Evolutionary conservation across 2,329 filamentous ascomycete genomes (phyloP).

Genomic region (Fusarium scirpi): DNA sequence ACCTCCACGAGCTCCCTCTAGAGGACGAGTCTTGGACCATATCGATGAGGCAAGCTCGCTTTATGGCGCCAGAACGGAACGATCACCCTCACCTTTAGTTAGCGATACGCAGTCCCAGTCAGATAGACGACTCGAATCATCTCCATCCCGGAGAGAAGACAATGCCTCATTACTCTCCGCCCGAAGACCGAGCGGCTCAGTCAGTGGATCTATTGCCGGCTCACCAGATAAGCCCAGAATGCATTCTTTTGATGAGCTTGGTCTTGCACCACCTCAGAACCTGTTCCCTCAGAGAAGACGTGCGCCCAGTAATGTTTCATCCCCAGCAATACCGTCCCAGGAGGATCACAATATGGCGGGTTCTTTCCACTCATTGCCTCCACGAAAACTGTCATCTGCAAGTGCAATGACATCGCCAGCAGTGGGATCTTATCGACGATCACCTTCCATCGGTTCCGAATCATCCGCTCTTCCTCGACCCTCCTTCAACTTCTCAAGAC

Average conservation of each 20-base stretch:
- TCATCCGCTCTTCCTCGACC: constrained; percentile 78
- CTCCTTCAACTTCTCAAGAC: constrained; percentile 93
- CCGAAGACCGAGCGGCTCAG: constrained; percentile 41
- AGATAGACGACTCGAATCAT: constrained; percentile 47
- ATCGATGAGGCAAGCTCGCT: constrained; percentile 56
- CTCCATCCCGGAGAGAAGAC: constrained; percentile 51
- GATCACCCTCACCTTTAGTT: constrained; percentile 67
- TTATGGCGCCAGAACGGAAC: constrained; percentile 68
- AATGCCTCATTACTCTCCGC: constrained; percentile 53
- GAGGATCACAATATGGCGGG: constrained; percentile 72
- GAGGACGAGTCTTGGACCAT: constrained; percentile 55
- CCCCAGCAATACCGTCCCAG: constrained; percentile 74
- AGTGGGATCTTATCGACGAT: constrained; percentile 74
- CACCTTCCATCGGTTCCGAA: constrained; percentile 87
- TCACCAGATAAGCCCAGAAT: constrained; percentile 62
- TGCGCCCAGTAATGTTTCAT: constrained; percentile 71
- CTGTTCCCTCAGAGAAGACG: constrained; percentile 60
- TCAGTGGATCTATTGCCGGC: constrained; percentile 49
- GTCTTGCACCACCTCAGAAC: constrained; percentile 63
- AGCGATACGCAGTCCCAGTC: constrained; percentile 51
- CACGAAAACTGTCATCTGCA: constrained; percentile 82
- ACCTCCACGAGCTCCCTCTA: constrained; percentile 56
- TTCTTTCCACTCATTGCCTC: constrained; percentile 71
- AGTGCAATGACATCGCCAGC: constrained; percentile 70
- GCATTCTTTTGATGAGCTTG: constrained; percentile 62